A percentile compares a stretch with the other conserved stretches of the same genome.
These are phyloP conservation scores for Rubia yunnanensis DNA, from an alignment of 257 asterid genomes.

Conservation along the genomic window DNA sequence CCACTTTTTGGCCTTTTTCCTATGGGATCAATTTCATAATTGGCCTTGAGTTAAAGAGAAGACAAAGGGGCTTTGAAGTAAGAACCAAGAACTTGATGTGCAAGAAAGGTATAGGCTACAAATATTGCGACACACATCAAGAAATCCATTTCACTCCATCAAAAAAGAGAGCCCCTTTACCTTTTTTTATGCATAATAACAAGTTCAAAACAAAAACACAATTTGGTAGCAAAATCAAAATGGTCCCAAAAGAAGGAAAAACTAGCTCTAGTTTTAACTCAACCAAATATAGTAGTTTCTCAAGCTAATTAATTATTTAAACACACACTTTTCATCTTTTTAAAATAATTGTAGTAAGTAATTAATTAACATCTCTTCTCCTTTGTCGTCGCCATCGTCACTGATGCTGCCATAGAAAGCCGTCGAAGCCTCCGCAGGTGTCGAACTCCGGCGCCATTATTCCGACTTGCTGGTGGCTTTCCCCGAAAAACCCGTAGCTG, in stretches of 20 bases:
- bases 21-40: neutral
- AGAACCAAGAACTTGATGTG: slow-evolving; percentile 26
- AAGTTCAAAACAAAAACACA: neutral
- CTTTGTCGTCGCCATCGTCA: neutral
- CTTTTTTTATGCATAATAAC: neutral
- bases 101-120: slow-evolving; percentile 24
- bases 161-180: slow-evolving; percentile 1
- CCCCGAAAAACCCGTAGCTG: slow-evolving; percentile 35
- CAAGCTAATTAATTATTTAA: neutral
- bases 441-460: slow-evolving; percentile 13
- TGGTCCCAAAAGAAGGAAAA: slow-evolving; percentile 8
- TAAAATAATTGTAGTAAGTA: neutral
- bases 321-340: slow-evolving; percentile 8
- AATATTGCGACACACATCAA: neutral
- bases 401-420: slow-evolving; percentile 35
- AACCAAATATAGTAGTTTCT: neutral
- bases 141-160: slow-evolving; percentile 6
- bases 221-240: slow-evolving; percentile 4
- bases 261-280: neutral
- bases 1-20: slow-evolving; percentile 1
- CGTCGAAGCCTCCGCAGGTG: slow-evolving; percentile 29
- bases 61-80: slow-evolving; percentile 8
- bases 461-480: slow-evolving; percentile 7
- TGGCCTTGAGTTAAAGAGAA: slow-evolving; percentile 1
- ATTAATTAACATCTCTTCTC: neutral